These are phyloP conservation scores for Phytophthora boehmeriae DNA, from an alignment of 352 stramenopile species.

Conservation along the genomic window DNA sequence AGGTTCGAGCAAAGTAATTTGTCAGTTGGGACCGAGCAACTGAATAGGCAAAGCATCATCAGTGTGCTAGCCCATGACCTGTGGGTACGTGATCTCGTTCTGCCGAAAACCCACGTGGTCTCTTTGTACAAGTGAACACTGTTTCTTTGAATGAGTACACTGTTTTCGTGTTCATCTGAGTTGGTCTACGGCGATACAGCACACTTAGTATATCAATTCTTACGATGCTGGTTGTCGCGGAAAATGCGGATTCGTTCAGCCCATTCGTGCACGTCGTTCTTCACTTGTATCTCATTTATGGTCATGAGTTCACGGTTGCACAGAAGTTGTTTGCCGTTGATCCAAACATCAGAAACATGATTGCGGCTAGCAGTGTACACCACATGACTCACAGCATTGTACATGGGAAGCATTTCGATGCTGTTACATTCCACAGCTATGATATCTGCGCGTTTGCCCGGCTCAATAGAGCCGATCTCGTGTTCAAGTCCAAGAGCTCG, in stretches of 20 bases:
- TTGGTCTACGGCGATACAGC: no score
- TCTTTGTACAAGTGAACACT: neutral
- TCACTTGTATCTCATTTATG: conserved; percentile 59
- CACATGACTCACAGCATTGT: conserved; percentile 80
- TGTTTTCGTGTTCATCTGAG: no score
- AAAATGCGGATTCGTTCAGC: conserved; percentile 42
- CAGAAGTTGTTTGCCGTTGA: conserved; percentile 80
- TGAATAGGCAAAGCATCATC: no score
- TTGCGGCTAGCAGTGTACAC: conserved; percentile 81
- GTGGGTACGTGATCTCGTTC: no score
- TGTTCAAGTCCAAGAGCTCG: conserved; percentile 73
- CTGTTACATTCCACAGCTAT: conserved; percentile 72
- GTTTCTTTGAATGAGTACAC: no score
- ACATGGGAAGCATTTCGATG: conserved; percentile 84
- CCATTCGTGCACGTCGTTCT: conserved; percentile 63
- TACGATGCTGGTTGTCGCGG: conserved; percentile 13
- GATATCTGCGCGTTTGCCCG: conserved; percentile 81
- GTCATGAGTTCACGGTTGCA: conserved; percentile 61
- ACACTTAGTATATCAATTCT: neutral
- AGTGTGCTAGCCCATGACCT: no score
- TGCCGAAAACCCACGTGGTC: no score
- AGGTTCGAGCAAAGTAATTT: neutral
- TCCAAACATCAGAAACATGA: conserved; percentile 88
- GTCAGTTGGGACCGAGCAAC: no score
- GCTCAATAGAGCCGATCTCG: conserved; percentile 77